phyloP scores from a whole-genome alignment of 495 filamentous ascomycete genomes.

The Margaritispora aquatica region DNA sequence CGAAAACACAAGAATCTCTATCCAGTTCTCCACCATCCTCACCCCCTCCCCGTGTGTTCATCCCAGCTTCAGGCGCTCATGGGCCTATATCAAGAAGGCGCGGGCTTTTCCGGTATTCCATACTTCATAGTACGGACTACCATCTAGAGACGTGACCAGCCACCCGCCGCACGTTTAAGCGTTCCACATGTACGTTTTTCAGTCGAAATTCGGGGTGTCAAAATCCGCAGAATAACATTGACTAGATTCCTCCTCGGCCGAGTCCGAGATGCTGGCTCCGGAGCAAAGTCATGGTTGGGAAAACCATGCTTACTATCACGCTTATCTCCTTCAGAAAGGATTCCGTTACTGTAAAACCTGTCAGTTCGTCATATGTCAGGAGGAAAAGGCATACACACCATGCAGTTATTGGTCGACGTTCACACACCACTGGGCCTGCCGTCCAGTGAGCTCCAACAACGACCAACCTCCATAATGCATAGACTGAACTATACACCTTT shows the following conservation, averaged over 20 bases:
- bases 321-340: conserved; percentile 52
- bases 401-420: background rate
- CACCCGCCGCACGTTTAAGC: conserved; percentile 7
- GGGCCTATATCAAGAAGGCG: background rate
- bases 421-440: background rate
- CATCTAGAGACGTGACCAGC: conserved; percentile 15
- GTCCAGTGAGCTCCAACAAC: background rate
- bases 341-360: conserved; percentile 24
- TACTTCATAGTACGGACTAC: no score
- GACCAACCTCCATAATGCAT: conserved; percentile 8
- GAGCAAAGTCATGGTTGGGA: conserved; percentile 35
- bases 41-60: background rate
- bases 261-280: conserved; percentile 50
- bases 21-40: no score
- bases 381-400: background rate
- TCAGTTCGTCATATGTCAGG: background rate
- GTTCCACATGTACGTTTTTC: conserved; percentile 5
- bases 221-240: background rate
- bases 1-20: no score
- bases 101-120: conserved; percentile 1
- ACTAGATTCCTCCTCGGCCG: conserved; percentile 31
- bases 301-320: conserved; percentile 46
- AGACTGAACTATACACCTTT: conserved; percentile 12
- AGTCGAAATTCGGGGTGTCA: background rate
- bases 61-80: background rate